Evolutionary conservation across 495 filamentous ascomycete genomes (phyloP).

Genomic region (Lasiosphaeria hispida): DNA sequence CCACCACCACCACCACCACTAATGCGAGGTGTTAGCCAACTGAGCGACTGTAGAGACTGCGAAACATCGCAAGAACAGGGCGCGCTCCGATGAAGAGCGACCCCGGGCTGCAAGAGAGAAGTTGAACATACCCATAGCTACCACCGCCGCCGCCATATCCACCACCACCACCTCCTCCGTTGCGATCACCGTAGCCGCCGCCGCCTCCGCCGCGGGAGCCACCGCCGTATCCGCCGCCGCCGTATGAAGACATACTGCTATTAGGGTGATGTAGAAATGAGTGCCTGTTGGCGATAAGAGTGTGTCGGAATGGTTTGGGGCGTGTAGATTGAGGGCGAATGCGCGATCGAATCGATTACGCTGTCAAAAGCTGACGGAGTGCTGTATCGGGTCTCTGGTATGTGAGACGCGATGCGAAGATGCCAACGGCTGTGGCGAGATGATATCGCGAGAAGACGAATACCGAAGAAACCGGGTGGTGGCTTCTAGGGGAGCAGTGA

Average conservation of each 20-base stretch:
- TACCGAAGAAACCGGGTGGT: too few species aligned
- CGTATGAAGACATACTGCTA: slow-evolving; percentile 33
- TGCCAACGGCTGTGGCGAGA: too few species aligned
- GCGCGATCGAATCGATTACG: too few species aligned
- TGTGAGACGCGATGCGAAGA: too few species aligned
- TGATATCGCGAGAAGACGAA: too few species aligned
- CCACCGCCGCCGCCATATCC: slow-evolving; percentile 28
- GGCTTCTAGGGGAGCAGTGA: too few species aligned
- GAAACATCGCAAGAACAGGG: too few species aligned
- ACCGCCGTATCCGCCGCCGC: slow-evolving; percentile 50
- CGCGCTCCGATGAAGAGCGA: too few species aligned
- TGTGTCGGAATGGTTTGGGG: neutral
- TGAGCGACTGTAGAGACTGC: too few species aligned
- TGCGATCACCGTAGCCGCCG: slow-evolving; percentile 40
- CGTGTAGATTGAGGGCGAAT: neutral
- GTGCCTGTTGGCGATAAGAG: neutral
- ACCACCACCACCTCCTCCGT: slow-evolving; percentile 27
- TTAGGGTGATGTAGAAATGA: slow-evolving; percentile 51
- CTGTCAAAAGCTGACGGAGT: neutral
- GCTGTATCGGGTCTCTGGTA: neutral
- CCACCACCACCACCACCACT: slow-evolving; percentile 31
- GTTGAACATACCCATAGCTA: slow-evolving; percentile 26
- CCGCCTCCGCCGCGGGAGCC: slow-evolving; percentile 54
- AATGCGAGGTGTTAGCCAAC: too few species aligned
- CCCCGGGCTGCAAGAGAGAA: too few species aligned